phyloP scores from a whole-genome alignment of 1,284 basidiomycete species.

The Ganoderma resinaceum region DNA sequence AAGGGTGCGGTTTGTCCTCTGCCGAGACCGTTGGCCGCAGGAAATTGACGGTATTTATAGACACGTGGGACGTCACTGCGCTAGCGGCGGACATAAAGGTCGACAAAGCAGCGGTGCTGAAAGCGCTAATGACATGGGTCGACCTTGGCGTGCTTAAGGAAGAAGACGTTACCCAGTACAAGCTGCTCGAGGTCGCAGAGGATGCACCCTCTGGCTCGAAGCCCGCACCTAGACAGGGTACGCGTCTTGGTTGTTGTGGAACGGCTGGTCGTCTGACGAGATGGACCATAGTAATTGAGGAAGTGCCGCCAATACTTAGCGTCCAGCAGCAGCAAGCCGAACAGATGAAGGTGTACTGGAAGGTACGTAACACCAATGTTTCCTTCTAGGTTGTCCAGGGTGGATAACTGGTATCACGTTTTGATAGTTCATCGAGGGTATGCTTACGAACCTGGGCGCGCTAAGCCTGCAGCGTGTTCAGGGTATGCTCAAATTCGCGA shows the following conservation, averaged over 20 bases:
- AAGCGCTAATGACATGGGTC: constrained; percentile 85
- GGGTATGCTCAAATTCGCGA: constrained; percentile 81
- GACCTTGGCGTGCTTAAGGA: constrained; percentile 83
- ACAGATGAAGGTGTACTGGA: constrained; percentile 88
- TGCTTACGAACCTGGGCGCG: constrained; percentile 83
- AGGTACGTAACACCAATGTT: constrained; percentile 52
- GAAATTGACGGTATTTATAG: constrained; percentile 46
- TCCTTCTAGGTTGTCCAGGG: background rate
- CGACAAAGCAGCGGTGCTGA: constrained; percentile 68
- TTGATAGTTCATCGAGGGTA: constrained; percentile 80
- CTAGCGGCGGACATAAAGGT: constrained; percentile 70
- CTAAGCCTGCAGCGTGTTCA: constrained; percentile 82
- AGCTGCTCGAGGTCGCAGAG: constrained; percentile 66
- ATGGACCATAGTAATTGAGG: constrained; percentile 43
- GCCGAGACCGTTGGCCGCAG: background rate
- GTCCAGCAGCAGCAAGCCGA: constrained; percentile 82
- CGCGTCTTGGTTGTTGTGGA: background rate
- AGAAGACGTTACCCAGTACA: constrained; percentile 62
- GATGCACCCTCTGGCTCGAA: constrained; percentile 23
- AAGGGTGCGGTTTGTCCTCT: constrained; percentile 50
- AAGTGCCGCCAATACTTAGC: constrained; percentile 57
- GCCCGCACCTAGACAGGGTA: constrained; percentile 32
- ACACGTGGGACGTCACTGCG: constrained; percentile 72
- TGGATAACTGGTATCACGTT: background rate
- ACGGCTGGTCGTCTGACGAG: constrained; percentile 16